Percentiles rank a stretch among this genome's conserved stretches.
phyloP scores from a whole-genome alignment of 371 early-diverging fungal genomes.

The Quaeritorhiza haematococci region DNA sequence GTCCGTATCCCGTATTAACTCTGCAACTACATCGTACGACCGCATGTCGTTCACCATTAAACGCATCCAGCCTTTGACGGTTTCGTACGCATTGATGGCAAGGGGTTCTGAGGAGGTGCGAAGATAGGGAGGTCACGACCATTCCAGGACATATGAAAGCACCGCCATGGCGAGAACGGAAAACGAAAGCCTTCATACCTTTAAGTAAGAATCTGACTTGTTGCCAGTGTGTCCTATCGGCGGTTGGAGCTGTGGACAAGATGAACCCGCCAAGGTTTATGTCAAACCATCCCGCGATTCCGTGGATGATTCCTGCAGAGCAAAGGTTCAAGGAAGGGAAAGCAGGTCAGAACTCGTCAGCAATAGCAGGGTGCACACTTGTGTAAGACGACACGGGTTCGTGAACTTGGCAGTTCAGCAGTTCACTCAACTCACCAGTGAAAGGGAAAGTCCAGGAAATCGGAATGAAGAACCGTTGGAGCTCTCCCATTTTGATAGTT shows the following conservation, averaged over 20 bases:
- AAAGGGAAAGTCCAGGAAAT: conserved; percentile 74
- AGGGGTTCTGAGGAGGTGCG: conserved; percentile 65
- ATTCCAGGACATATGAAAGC: neutral
- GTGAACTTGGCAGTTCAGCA: too few relatives aligned
- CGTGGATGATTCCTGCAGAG: conserved; percentile 72
- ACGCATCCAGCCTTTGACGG: conserved; percentile 77
- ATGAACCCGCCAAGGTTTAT: conserved; percentile 64
- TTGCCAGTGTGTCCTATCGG: conserved; percentile 96
- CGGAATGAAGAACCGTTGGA: conserved; percentile 81
- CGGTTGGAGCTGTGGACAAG: conserved; percentile 80
- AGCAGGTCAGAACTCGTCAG: neutral
- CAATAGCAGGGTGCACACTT: conserved; percentile 1
- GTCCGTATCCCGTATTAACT: conserved; percentile 53
- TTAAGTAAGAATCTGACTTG: conserved; percentile 91
- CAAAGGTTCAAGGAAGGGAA: conserved; percentile 19
- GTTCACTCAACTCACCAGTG: too few relatives aligned
- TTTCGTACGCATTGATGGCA: conserved; percentile 88
- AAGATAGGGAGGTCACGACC: neutral
- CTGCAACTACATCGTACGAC: conserved; percentile 76
- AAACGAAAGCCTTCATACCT: conserved; percentile 22
- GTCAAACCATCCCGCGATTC: conserved; percentile 97
- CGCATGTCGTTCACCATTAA: conserved; percentile 85
- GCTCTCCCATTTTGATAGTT: conserved; percentile 66
- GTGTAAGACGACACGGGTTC: neutral
- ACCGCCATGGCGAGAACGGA: neutral